Conservation (phyloP, 345 rosid genomes). For the Syzygium jambos region DNA sequence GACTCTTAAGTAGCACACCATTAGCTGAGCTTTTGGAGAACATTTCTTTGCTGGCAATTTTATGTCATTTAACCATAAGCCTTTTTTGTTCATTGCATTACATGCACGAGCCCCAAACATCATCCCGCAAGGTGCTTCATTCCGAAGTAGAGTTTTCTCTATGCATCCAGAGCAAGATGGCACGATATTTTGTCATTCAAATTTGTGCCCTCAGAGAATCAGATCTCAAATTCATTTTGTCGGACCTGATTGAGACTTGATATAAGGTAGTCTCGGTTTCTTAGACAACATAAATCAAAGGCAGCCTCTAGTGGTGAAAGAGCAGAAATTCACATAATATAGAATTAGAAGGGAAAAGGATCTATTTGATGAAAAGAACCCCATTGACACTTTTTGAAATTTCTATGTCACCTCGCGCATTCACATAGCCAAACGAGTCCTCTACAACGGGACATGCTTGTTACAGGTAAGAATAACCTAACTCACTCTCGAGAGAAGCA, state of each 20-base stretch:
- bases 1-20: neutral
- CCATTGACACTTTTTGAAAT: constrained; percentile 17
- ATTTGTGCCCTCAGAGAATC: neutral
- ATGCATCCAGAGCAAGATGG: neutral
- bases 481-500: constrained; percentile 31
- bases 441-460: constrained; percentile 66
- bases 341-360: neutral
- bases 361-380: constrained; percentile 5
- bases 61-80: neutral
- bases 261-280: neutral
- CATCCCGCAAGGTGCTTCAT: neutral
- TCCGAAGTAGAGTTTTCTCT: neutral
- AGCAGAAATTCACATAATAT: neutral
- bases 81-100: neutral
- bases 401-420: constrained; percentile 70
- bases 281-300: neutral
- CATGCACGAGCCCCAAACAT: neutral
- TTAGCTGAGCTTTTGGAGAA: neutral
- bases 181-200: neutral
- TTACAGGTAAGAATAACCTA: constrained; percentile 33
- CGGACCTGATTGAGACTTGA: neutral
- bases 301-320: neutral
- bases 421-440: constrained; percentile 49
- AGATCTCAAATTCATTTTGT: neutral
- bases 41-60: neutral